A percentile compares a stretch with the other conserved stretches of the same genome.
These are phyloP conservation scores for Lablab purpureus DNA, from an alignment of 306 rosid genomes.

Conservation along the genomic window DNA sequence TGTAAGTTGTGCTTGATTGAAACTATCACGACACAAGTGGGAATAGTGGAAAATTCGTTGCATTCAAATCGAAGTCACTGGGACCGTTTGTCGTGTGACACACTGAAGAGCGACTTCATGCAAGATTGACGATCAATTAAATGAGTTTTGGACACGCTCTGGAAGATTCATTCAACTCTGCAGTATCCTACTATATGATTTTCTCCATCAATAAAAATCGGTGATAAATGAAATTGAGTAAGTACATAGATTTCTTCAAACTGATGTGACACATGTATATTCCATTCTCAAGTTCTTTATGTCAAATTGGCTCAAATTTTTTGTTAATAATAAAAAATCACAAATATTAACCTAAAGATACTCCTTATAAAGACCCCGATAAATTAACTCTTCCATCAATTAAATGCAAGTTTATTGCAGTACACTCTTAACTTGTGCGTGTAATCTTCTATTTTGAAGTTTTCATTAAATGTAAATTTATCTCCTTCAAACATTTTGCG, in stretches of 20 bases:
- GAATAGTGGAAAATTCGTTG: background rate
- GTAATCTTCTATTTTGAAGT: background rate
- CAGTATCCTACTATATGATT: background rate
- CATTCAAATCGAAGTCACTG: conserved; percentile 6
- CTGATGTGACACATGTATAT: background rate
- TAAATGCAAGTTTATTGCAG: background rate
- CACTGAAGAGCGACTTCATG: background rate
- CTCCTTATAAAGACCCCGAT: background rate
- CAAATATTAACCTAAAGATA: background rate
- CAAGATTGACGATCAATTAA: conserved; percentile 26
- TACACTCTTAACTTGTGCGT: background rate
- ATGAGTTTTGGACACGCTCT: conserved; percentile 7
- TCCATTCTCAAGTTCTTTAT: background rate
- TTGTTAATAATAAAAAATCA: too few relatives aligned
- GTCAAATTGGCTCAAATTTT: background rate
- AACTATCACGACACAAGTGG: background rate
- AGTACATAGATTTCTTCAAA: too few relatives aligned
- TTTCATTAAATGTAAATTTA: conserved; percentile 24
- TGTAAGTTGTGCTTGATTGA: background rate
- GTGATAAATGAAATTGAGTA: too few relatives aligned
- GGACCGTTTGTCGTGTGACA: conserved; percentile 9
- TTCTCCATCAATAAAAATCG: background rate
- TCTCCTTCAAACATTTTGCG: background rate
- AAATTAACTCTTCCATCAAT: background rate
- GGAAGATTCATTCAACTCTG: background rate